phyloP scores from a whole-genome alignment of 2,329 filamentous ascomycete species.

The Aspergillus niger region DNA sequence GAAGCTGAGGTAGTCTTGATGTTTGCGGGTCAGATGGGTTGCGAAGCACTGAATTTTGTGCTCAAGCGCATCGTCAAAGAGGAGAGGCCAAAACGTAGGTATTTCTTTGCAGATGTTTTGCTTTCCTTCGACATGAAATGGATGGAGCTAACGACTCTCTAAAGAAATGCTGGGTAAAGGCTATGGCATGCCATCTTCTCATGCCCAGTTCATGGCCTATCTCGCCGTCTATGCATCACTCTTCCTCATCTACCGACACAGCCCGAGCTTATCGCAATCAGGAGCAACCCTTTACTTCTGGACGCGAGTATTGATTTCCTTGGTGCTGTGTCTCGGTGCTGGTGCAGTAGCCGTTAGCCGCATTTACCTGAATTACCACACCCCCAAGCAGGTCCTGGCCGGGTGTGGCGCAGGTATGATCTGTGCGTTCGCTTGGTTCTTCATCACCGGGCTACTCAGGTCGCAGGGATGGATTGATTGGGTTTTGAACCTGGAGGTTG shows the following conservation, averaged over 20 bases:
- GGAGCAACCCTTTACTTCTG: constrained; percentile 43
- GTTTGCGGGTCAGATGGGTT: constrained; percentile 87
- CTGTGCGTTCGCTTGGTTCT: constrained; percentile 79
- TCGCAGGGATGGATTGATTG: constrained; percentile 70
- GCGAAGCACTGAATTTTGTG: constrained; percentile 86
- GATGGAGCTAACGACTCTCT: not conserved
- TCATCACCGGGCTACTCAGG: constrained; percentile 66
- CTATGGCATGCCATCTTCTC: constrained; percentile 95
- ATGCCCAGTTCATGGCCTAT: constrained; percentile 92
- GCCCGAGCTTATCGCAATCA: constrained; percentile 53
- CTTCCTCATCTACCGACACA: constrained; percentile 81
- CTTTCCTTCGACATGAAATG: not conserved
- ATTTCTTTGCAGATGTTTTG: not conserved
- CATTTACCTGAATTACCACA: constrained; percentile 92
- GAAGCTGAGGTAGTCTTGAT: constrained; percentile 87
- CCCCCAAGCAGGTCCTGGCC: constrained; percentile 79
- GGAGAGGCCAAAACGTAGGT: constrained; percentile 76
- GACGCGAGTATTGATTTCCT: constrained; percentile 61
- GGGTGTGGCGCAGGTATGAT: constrained; percentile 70
- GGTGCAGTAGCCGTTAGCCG: constrained; percentile 75
- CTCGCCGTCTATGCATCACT: constrained; percentile 82
- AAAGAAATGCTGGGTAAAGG: constrained; percentile 78
- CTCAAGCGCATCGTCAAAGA: constrained; percentile 92
- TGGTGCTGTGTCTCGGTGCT: constrained; percentile 63
- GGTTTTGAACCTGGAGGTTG: constrained; percentile 66